These are phyloP conservation scores for Cephalotrichum gorgonifer DNA, from an alignment of 2,329 filamentous ascomycete species.

Conservation along the genomic window DNA sequence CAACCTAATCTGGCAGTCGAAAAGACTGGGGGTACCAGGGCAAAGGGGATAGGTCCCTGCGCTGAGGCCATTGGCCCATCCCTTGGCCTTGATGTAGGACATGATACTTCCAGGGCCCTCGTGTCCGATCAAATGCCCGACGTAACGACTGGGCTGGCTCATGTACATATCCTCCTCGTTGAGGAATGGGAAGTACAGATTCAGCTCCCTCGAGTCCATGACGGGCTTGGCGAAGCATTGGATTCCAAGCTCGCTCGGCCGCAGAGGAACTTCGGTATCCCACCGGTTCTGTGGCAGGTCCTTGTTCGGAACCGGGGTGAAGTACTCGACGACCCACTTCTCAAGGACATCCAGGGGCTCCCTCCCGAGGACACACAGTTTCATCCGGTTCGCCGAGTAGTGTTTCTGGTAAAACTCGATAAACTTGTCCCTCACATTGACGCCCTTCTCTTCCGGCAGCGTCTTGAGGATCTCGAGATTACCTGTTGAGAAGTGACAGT, in stretches of 20 bases:
- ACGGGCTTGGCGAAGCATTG: slow-evolving; percentile 86
- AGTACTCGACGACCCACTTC: slow-evolving; percentile 74
- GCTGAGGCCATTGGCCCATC: slow-evolving; percentile 77
- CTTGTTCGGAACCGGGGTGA: slow-evolving; percentile 74
- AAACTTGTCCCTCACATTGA: slow-evolving; percentile 83
- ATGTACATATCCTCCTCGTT: slow-evolving; percentile 75
- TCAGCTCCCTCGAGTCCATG: slow-evolving; percentile 73
- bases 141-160: slow-evolving; percentile 73
- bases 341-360: slow-evolving; percentile 76
- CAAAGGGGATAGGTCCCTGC: slow-evolving; percentile 69
- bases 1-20: slow-evolving; percentile 67
- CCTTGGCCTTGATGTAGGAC: slow-evolving; percentile 79
- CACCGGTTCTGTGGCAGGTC: slow-evolving; percentile 53
- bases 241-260: slow-evolving; percentile 40
- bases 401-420: slow-evolving; percentile 84
- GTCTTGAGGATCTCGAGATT: slow-evolving; percentile 81
- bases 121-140: slow-evolving; percentile 83
- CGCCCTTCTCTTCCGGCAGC: slow-evolving; percentile 63
- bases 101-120: slow-evolving; percentile 89
- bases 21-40: slow-evolving; percentile 65
- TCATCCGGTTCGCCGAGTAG: slow-evolving; percentile 92
- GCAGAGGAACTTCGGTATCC: slow-evolving; percentile 39
- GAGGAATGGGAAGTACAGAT: slow-evolving; percentile 73
- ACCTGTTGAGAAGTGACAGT: slow-evolving; percentile 84
- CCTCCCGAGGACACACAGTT: slow-evolving; percentile 74